Percentiles rank a stretch among this genome's conserved stretches.
phyloP scores from a whole-genome alignment of 2,329 filamentous ascomycete genomes.

The Chaetoscypha palmicola region DNA sequence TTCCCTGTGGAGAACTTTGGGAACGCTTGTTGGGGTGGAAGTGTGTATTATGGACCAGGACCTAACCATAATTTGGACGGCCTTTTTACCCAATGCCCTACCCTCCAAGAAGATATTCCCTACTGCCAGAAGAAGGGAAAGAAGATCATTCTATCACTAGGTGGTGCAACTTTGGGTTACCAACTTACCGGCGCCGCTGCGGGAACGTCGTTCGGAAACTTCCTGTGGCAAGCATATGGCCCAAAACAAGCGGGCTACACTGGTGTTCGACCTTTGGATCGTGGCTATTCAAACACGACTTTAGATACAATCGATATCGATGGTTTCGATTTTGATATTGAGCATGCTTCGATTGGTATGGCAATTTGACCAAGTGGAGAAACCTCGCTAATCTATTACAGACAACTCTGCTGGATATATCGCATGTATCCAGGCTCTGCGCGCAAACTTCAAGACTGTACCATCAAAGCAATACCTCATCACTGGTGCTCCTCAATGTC shows the following conservation, averaged over 20 bases:
- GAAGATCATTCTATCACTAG: conserved; percentile 37
- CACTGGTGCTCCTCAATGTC: conserved; percentile 30
- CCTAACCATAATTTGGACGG: conserved; percentile 29
- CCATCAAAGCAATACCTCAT: conserved; percentile 28
- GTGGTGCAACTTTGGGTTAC: conserved; percentile 30
- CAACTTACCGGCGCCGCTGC: conserved; percentile 33
- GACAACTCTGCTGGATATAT: conserved; percentile 26
- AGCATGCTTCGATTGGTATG: conserved; percentile 19
- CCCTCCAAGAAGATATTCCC: conserved; percentile 33
- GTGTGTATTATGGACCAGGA: conserved; percentile 23
- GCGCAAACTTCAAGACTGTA: conserved; percentile 19
- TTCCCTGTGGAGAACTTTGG: conserved; percentile 37
- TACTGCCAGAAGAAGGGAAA: conserved; percentile 35
- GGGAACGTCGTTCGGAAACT: conserved; percentile 32
- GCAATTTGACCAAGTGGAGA: too few species aligned
- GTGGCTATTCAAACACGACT: conserved; percentile 12
- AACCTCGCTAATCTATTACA: too few species aligned
- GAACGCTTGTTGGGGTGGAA: conserved; percentile 34
- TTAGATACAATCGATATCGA: conserved; percentile 25
- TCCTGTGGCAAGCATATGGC: conserved; percentile 38
- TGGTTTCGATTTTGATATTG: conserved; percentile 32
- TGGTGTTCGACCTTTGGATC: conserved; percentile 27
- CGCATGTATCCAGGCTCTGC: conserved; percentile 25
- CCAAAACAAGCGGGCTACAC: conserved; percentile 31
- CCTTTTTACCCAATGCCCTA: conserved; percentile 32